These are phyloP conservation scores for Chlorella vulgaris DNA, from an alignment of 139 green algal genomes.

Conservation along the genomic window DNA sequence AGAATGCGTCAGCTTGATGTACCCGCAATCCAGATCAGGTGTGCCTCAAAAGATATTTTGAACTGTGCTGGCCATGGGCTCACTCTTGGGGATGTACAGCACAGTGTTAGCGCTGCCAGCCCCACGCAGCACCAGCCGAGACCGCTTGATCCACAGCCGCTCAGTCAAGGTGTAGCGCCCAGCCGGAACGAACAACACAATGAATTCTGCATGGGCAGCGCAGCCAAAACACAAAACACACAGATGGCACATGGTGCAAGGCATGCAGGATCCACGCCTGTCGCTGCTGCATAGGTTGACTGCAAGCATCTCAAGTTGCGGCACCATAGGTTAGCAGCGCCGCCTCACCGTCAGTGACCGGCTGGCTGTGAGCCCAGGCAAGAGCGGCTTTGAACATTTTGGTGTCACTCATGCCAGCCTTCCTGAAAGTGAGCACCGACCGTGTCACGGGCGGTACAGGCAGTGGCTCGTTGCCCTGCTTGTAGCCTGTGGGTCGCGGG, in stretches of 20 bases:
- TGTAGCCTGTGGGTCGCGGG: background rate
- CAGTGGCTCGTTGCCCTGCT: conserved; percentile 4
- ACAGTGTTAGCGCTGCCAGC: background rate
- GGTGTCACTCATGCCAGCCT: background rate
- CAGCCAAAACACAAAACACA: background rate
- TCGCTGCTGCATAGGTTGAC: too few relatives aligned
- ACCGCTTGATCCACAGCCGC: background rate
- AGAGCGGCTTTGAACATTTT: background rate
- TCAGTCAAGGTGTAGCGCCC: background rate
- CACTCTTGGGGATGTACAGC: conserved; percentile 19
- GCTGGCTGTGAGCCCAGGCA: conserved; percentile 4
- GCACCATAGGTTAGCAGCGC: background rate
- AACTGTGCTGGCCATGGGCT: too few relatives aligned
- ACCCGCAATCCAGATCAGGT: too few relatives aligned
- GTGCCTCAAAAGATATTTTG: too few relatives aligned
- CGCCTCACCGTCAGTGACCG: background rate
- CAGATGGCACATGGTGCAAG: too few relatives aligned
- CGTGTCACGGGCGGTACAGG: background rate
- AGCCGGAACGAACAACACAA: background rate
- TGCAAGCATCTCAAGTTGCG: too few relatives aligned
- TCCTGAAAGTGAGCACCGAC: background rate
- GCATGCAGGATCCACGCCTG: too few relatives aligned
- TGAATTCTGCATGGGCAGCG: background rate
- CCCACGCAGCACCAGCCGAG: conserved; percentile 14
- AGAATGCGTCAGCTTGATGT: too few relatives aligned